Base-by-base conservation (phyloP, 768 basidiomycete genomes). In the Agrocybe chaxingu region DNA sequence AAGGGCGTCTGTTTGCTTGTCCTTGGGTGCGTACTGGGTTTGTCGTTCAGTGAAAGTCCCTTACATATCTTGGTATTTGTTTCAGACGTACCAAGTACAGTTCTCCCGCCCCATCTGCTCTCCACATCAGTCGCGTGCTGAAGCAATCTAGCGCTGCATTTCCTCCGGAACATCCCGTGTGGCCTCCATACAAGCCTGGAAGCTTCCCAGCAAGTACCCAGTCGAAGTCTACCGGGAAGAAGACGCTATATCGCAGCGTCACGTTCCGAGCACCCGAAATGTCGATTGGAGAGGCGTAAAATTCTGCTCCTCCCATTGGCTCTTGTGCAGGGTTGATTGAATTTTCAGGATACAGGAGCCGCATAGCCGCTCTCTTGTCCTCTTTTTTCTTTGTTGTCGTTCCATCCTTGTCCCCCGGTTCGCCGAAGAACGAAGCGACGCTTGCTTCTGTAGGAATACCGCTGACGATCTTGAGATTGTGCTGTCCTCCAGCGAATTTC, bases 81-180 rank as follows among this genome's bases (percentile, higher is more conserved):
- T 11, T 34, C 35, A 38, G 35, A 73, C 81, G 49, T 58, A 88
- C 86, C 52, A 88, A 70, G 59, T 91, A 92, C 24, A 90, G 68
- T 60, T 94, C 92, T 3, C 91, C 92, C 0, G 64, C 66, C 3
- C 92, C 91, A 0, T 67, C 68, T 9, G 64, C 59, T 35, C 87
- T 73, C 86, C 87, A 94, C 92, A 95, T 94, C 56, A 94, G 50
- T 24, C 92, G 69, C 5, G 91, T 92, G 61, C 87, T 90, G 62
- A 90, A 95, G 59, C 92, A 95, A 39, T 77, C 73, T 33, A 71
- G 55, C 6, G 89, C 92, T n/a, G 75, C 74, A 56, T 81, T 71
- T 1, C 89, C 89, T 4, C 89, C 89, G 13, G 87, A 89, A 62
- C 89, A 91, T 13, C 72, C 76, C 3, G 62, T 70, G 55, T 78